A percentile compares a stretch with the other conserved stretches of the same genome.
Conservation (phyloP, 2,329 filamentous ascomycete species). For the Beauveria sp. region DNA sequence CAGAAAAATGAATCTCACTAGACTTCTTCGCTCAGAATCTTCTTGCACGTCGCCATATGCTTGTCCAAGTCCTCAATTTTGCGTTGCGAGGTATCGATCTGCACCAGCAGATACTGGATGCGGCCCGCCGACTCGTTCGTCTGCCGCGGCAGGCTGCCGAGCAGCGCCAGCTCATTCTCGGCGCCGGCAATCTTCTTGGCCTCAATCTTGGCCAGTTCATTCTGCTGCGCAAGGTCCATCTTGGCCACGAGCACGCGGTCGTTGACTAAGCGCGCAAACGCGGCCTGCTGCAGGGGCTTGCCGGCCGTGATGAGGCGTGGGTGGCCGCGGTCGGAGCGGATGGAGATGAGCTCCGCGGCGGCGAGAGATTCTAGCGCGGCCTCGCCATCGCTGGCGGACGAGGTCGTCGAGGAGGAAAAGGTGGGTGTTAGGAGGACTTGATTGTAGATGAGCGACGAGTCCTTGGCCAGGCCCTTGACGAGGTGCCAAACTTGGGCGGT, state of each 20-base stretch:
- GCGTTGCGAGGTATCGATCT: constrained; percentile 64
- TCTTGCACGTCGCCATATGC: constrained; percentile 66
- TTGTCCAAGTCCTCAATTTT: constrained; percentile 68
- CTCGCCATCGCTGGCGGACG: constrained; percentile 55
- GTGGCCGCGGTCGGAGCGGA: constrained; percentile 65
- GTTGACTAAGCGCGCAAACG: constrained; percentile 63
- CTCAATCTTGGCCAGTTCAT: constrained; percentile 64
- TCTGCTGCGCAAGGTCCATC: constrained; percentile 64
- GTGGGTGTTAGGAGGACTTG: constrained; percentile 71
- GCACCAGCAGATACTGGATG: constrained; percentile 64
- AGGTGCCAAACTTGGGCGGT: constrained; percentile 85
- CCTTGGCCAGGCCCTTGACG: constrained; percentile 67
- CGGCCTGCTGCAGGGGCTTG: constrained; percentile 78
- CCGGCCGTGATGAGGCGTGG: constrained; percentile 72
- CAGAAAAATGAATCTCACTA: constrained; percentile 3
- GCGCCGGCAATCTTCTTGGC: constrained; percentile 67
- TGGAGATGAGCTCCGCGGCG: constrained; percentile 76
- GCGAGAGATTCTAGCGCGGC: constrained; percentile 71
- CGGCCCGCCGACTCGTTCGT: constrained; percentile 60
- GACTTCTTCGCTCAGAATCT: constrained; percentile 45
- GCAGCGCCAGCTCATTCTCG: constrained; percentile 65
- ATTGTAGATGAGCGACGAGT: constrained; percentile 70
- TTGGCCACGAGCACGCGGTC: constrained; percentile 68
- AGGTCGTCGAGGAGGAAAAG: constrained; percentile 52
- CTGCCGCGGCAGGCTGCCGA: constrained; percentile 65